phyloP scores from a whole-genome alignment of 805 yeast species.

The Hanseniaspora singularis region DNA sequence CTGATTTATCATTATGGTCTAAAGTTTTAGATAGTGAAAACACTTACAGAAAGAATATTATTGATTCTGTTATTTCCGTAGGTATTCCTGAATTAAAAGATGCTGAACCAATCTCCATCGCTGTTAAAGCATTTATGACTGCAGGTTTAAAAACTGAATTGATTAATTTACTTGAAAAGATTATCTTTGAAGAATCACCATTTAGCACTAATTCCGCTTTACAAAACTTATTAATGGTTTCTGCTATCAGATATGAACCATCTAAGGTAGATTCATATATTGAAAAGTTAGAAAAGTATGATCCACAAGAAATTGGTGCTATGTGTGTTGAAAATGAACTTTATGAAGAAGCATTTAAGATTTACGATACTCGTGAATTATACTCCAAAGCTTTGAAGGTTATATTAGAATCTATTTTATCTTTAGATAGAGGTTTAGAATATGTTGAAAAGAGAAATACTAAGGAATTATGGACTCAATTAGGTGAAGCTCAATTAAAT shows the following conservation, averaged over 20 bases:
- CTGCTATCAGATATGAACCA: conserved; percentile 92
- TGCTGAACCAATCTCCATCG: conserved; percentile 86
- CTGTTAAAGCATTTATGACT: conserved; percentile 92
- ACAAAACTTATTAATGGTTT: conserved; percentile 82
- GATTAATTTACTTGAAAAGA: conserved; percentile 89
- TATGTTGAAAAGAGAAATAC: conserved; percentile 83
- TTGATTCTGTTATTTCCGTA: conserved; percentile 89
- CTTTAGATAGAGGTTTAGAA: conserved; percentile 85
- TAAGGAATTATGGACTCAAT: conserved; percentile 84
- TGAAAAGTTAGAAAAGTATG: conserved; percentile 81
- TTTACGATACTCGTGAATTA: conserved; percentile 73
- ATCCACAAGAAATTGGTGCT: conserved; percentile 87
- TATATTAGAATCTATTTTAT: conserved; percentile 81
- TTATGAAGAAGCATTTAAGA: conserved; percentile 87
- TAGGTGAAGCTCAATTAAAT: conserved; percentile 90
- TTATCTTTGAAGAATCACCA: conserved; percentile 92
- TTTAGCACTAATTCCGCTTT: conserved; percentile 89
- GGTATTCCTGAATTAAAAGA: conserved; percentile 90
- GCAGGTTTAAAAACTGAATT: conserved; percentile 86
- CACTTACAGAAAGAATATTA: conserved; percentile 75
- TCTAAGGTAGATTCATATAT: conserved; percentile 71
- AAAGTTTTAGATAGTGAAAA: conserved; percentile 64
- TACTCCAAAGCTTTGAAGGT: conserved; percentile 75
- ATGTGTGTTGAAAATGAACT: conserved; percentile 80
- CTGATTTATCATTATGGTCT: conserved; percentile 76